phyloP scores from a whole-genome alignment of 257 asterid genomes.

The Solanum chiquidenum region DNA sequence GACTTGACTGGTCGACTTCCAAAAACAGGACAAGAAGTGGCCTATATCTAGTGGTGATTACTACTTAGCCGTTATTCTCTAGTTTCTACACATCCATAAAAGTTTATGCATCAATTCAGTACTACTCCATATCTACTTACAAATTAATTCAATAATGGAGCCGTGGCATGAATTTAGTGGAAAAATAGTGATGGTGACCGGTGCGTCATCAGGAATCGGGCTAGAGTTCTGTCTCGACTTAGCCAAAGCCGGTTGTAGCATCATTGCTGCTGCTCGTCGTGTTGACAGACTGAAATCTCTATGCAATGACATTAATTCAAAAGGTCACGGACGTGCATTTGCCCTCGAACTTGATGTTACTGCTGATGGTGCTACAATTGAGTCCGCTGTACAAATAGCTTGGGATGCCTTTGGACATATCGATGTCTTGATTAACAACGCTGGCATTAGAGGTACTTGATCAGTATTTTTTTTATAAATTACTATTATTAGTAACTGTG shows the following conservation, averaged over 20 bases:
- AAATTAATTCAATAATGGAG: not conserved
- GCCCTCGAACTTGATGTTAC: slow-evolving; percentile 42
- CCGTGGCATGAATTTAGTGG: slow-evolving; percentile 1
- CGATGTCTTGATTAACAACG: slow-evolving; percentile 42
- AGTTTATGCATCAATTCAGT: too few species aligned
- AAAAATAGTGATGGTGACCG: slow-evolving; percentile 44
- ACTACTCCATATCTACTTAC: too few species aligned
- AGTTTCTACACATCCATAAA: too few species aligned
- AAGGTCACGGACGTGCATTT: slow-evolving; percentile 8
- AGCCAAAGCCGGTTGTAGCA: slow-evolving; percentile 34
- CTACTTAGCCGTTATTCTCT: too few species aligned
- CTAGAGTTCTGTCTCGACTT: slow-evolving; percentile 29
- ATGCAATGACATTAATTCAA: slow-evolving; percentile 13
- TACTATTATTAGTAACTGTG: not conserved
- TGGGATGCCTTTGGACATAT: slow-evolving; percentile 46
- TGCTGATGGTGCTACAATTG: slow-evolving; percentile 19
- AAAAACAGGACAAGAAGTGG: not conserved
- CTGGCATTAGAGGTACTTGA: slow-evolving; percentile 39
- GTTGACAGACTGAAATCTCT: slow-evolving; percentile 29
- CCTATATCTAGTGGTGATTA: too few species aligned
- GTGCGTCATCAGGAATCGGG: slow-evolving; percentile 47
- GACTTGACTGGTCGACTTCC: not conserved
- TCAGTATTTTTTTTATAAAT: too few species aligned
- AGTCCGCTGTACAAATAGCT: slow-evolving; percentile 25
- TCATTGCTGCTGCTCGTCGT: slow-evolving; percentile 32